A percentile compares a stretch with the other conserved stretches of the same genome.
Conservation (phyloP, 1,284 basidiomycete genomes). For the Entoloma clypeatum region DNA sequence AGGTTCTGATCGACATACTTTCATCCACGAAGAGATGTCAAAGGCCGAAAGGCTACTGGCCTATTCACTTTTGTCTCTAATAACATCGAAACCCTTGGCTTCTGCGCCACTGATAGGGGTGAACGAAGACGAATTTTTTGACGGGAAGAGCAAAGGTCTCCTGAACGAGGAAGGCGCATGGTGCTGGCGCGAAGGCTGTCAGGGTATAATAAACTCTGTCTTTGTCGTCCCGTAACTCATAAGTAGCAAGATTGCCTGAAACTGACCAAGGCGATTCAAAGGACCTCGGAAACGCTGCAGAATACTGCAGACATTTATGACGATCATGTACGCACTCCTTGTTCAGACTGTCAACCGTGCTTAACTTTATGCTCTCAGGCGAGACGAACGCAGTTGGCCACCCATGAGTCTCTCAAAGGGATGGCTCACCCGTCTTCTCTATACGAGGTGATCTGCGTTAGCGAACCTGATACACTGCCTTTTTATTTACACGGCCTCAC, state of each 20-base stretch:
- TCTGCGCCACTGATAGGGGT: slow-evolving; percentile 43
- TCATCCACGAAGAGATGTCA: slow-evolving; percentile 67
- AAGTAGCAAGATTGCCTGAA: slow-evolving; percentile 57
- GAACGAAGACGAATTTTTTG: slow-evolving; percentile 45
- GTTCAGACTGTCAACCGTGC: background rate
- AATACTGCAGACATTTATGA: slow-evolving; percentile 76
- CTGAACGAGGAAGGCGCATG: slow-evolving; percentile 75
- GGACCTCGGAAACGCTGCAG: slow-evolving; percentile 70
- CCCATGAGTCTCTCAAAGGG: slow-evolving; percentile 73
- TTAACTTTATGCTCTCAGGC: slow-evolving; percentile 45
- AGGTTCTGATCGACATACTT: background rate
- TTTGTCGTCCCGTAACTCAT: background rate
- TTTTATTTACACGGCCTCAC: slow-evolving; percentile 1
- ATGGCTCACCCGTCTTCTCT: slow-evolving; percentile 68
- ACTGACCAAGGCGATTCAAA: slow-evolving; percentile 76
- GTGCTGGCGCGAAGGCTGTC: slow-evolving; percentile 80
- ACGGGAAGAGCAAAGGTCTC: slow-evolving; percentile 46
- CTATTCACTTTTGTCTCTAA: slow-evolving; percentile 64
- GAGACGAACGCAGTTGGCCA: slow-evolving; percentile 61
- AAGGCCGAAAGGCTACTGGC: slow-evolving; percentile 68
- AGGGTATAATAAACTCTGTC: slow-evolving; percentile 37
- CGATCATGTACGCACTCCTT: slow-evolving; percentile 54
- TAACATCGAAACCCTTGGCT: slow-evolving; percentile 61
- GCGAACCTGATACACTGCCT: background rate
- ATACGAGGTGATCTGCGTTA: slow-evolving; percentile 53